Base-by-base conservation (phyloP, 768 basidiomycete genomes). In the Pleurotus eryngii region DNA sequence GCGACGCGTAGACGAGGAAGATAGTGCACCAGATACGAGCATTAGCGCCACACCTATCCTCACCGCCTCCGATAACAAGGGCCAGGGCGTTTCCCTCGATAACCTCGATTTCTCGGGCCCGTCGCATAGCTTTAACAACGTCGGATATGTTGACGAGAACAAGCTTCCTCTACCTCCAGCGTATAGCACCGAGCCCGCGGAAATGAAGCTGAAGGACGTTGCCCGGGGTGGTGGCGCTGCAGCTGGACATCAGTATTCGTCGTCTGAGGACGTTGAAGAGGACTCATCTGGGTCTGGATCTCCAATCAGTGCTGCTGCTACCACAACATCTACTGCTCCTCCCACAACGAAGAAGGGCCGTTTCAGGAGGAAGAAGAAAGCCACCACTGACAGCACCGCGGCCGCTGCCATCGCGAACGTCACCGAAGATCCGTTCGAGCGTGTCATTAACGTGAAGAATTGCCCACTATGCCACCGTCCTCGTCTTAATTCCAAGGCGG, bases 381-480 rank as follows among this genome's bases (percentile, higher is more conserved):
- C 49, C 42, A 57, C 46, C 38, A 8, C 37, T 5, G 15, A 35
- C 15, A 18, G 6, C 17, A 17, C 51, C 18, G 24, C 51, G 5
- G n/a, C 49, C 17, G 12, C 49, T 3, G 15, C 49, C 8, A 35
- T 35, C 27, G 12, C 49, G 15, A 35, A 15, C 35, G 38, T 40
- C 20, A 39, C n/a, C 5, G 68, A 70, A 11, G 76, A 79, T 11
- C 64, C 74, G 5, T 74, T 87, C 49, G 92, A 98, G 70, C 83
- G 94, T 5, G 86, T 99, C 26, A 95, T 98, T 76, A 98, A 98
- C 68, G 85, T 99, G 63, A 90, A 90, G 78, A 89, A 84, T 56
- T 99, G 96, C 67, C 96, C 96, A 0, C 70, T 99, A 45, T 99
- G 96, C 67, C 95, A 94, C 67, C 85, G 93, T 9, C 90, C 92